Base-by-base conservation (phyloP, 106 monocot genomes). In the Agapanthus africanus region DNA sequence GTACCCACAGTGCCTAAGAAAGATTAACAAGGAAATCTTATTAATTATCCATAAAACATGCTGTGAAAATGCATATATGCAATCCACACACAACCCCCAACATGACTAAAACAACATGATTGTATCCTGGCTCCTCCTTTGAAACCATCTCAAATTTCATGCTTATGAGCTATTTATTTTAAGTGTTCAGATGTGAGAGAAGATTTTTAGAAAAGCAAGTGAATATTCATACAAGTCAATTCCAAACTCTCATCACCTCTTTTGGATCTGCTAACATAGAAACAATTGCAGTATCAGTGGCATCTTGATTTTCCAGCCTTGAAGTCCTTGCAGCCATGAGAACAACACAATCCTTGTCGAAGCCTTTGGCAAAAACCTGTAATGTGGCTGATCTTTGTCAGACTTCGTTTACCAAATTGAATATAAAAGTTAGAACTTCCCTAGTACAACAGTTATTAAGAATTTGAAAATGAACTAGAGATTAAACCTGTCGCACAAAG, bases 321-420 rank as follows among this genome's bases (percentile, higher is more conserved):
- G 82, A 82, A 71, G 82, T 78, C 74, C 82, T 82, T 74, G 82
- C 82, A 52, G 82, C 82, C 78, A 78, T 82, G 38, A 82, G 66
- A 59, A 82, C 78, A 75, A 75, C 75, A 59, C 37, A n/a, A 66
- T 78, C 74, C 71, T 71, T 83, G 51, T 78, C 78, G 37, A 78
- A 16, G 15, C 41, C 82, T 83, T 62, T 83, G 40, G 74, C 37
- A 71, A 83, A 68, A 52, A 83, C 78, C 82, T 82, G 73, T n/a
- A 74, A 47, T 37, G 39, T 66, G 6, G 59, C 27, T 51, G 30
- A 69, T 56, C 5, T 6, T 11, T 61, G 60, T 21, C 32, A 51
- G 27, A 37, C 52, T 34, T 15, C 11, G 9, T 11, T 33, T 22
- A 50, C 21, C 19, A 62, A 21, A 44, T 23, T 8, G 6, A 39